A percentile compares a stretch with the other conserved stretches of the same genome.
phyloP scores from a whole-genome alignment of 345 rosid genomes.

The Corchorus olitorius region DNA sequence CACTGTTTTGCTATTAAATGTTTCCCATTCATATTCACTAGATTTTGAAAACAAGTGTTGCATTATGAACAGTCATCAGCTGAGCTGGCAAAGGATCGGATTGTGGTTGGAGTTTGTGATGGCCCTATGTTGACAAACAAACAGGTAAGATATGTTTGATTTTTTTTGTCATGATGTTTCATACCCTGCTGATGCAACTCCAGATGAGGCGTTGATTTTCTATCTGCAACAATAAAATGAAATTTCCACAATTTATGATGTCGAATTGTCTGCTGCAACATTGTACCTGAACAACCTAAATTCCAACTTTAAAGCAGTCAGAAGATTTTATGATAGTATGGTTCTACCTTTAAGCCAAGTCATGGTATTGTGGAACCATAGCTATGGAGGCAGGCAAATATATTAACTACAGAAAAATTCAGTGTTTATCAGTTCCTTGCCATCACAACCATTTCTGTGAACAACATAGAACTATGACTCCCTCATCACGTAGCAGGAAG shows the following conservation, averaged over 20 bases:
- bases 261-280: no score
- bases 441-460: neutral
- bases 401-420: neutral
- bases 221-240: neutral
- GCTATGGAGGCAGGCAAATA: neutral
- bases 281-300: no score
- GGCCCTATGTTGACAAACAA: constrained; percentile 83
- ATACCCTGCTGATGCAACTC: neutral
- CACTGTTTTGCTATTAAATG: neutral
- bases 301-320: neutral
- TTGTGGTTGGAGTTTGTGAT: constrained; percentile 82
- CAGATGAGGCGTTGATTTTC: neutral
- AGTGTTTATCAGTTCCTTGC: neutral
- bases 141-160: constrained; percentile 40
- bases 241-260: neutral
- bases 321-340: neutral
- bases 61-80: constrained; percentile 59
- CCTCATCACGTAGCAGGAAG: neutral
- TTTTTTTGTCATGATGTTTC: neutral
- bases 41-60: neutral
- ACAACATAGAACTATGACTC: neutral
- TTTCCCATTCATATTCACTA: neutral
- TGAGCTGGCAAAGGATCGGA: constrained; percentile 61
- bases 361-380: neutral
- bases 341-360: neutral